Base-by-base conservation (phyloP, 176 grass and related monocot genomes). In the Ampelocalamus luodianensis region DNA sequence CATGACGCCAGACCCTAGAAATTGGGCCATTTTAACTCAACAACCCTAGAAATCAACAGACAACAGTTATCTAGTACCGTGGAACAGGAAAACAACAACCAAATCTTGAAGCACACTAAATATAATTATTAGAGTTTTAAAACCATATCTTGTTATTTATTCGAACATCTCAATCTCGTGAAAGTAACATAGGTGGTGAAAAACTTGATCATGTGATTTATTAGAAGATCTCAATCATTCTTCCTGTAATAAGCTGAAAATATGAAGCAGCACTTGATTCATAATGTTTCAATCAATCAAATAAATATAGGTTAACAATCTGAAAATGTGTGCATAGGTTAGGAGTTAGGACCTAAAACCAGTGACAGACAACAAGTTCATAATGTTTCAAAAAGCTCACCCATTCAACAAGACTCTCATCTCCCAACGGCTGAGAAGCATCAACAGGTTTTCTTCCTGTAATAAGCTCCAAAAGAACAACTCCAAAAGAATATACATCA, bases 341-440 rank as follows among this genome's bases (percentile, higher is more conserved):
- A 77, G 38, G 24, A 55, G 74, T n/a, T 17, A 78, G 27, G 36
- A 64, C 17, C 50, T 75, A 68, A 63, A 50, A 22, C 29, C 9
- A 74, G 40, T 71, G 8, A 2, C 16, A 43, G 61, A 74, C 9
- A 87, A 32, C 8, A 85, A 76, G 36, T 37, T 8, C 53, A 85
- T 0, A 55, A 44, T 82, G 61, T 70, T 81, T 53, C 32, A 61
- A 65, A 62, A 82, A 55, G 53, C 90, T 89, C 80, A 99, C 97
- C 97, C 97, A 99, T 92, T 99, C 97, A 4, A 94, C 97, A 55
- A 99, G 92, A 69, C 97, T 96, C 72, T 99, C 97, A 83, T 99
- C 97, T 79, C 97, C 97, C 69, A 96, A 68, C 7, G 97, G 97
- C 79, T 96, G 97, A 84, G 93, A 99, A 82, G 88, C 76, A 89